Conservation (phyloP, 1,139 yeast species). For the Kodamaea sp. region DNA sequence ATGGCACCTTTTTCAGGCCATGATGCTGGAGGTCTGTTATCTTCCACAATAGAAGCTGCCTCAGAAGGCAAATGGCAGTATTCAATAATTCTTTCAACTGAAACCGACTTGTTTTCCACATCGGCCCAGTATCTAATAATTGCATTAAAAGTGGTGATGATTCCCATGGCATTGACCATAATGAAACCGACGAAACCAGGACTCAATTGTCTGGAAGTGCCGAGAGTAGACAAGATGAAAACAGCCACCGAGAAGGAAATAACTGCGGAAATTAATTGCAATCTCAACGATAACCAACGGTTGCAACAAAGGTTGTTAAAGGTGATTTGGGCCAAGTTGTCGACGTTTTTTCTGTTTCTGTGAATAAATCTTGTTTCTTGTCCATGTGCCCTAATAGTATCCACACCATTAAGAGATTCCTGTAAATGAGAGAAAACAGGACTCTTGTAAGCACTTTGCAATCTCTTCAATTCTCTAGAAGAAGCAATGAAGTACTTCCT, state of each 20-base stretch:
- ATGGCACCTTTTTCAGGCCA: constrained; percentile 31
- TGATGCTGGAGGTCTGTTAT: constrained; percentile 20
- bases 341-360: constrained; percentile 22
- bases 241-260: constrained; percentile 32
- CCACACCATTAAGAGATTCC: constrained; percentile 40
- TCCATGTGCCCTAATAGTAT: constrained; percentile 35
- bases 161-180: constrained; percentile 28
- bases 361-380: constrained; percentile 30
- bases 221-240: constrained; percentile 25
- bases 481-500: constrained; percentile 35
- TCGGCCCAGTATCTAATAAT: constrained; percentile 30
- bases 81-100: constrained; percentile 30
- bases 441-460: constrained; percentile 32
- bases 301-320: constrained; percentile 27
- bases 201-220: constrained; percentile 20
- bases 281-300: constrained; percentile 43
- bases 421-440: constrained; percentile 40
- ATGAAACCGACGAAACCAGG: constrained; percentile 32
- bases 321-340: constrained; percentile 23
- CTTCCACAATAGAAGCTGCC: constrained; percentile 26
- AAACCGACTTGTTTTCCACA: constrained; percentile 27
- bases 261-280: constrained; percentile 36
- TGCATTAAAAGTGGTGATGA: constrained; percentile 24
- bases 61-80: constrained; percentile 27
- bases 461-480: constrained; percentile 39